These are phyloP conservation scores for Hypoxylon intermedium DNA, from an alignment of 495 filamentous ascomycete species.

Conservation along the genomic window DNA sequence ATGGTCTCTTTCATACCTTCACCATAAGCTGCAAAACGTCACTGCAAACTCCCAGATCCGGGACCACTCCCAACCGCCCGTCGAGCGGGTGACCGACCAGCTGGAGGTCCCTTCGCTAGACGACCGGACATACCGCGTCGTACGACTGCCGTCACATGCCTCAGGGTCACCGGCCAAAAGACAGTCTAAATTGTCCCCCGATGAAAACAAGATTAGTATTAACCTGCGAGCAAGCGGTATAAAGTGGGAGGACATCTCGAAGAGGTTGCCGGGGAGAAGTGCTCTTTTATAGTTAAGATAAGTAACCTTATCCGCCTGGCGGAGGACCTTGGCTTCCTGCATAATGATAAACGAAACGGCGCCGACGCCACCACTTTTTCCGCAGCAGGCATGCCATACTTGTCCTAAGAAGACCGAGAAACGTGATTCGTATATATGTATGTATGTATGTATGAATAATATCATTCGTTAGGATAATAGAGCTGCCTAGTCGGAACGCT, in stretches of 20 bases:
- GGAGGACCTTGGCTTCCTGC: not conserved
- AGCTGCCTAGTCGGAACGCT: not conserved
- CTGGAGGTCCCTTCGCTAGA: too few relatives aligned
- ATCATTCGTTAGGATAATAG: not conserved
- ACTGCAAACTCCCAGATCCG: too few relatives aligned
- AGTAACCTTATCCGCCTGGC: not conserved
- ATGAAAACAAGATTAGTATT: constrained; percentile 90
- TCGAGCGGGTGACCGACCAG: too few relatives aligned
- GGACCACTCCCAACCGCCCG: too few relatives aligned
- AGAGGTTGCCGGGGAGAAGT: constrained; percentile 85
- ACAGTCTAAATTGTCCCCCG: constrained; percentile 93
- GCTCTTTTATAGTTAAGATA: constrained; percentile 43
- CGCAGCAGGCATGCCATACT: not conserved
- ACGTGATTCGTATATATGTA: not conserved
- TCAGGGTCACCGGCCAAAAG: constrained; percentile 86
- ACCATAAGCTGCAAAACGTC: too few relatives aligned
- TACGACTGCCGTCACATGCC: constrained; percentile 62
- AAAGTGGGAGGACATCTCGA: constrained; percentile 99
- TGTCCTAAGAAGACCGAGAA: not conserved
- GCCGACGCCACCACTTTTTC: not conserved
- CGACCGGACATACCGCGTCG: too few relatives aligned
- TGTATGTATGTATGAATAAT: not conserved
- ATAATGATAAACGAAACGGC: not conserved
- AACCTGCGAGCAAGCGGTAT: constrained; percentile 85
- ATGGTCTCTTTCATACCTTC: too few relatives aligned